Base-by-base conservation (phyloP, 2,329 filamentous ascomycete species). In the Lecanicillium sp. region DNA sequence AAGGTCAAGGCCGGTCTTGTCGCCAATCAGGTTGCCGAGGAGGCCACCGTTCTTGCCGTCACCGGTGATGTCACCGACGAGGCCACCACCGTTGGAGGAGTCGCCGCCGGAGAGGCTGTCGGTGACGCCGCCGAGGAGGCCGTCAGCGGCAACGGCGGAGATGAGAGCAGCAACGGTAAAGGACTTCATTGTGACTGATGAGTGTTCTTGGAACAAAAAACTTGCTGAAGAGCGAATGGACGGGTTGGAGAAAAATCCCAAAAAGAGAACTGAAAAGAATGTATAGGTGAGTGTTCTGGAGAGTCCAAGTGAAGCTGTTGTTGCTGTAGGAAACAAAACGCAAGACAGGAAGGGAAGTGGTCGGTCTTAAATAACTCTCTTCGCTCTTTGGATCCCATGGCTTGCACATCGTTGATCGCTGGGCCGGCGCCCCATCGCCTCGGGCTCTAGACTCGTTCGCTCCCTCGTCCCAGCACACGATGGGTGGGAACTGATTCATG, bases 131-230 rank as follows among this genome's bases (percentile, higher is more conserved):
- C 22, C 22, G 22, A 25, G 22, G 22, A 25, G 22, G 22, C 11
- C 22, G 22, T 36, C 27, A 22, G 38, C 44, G 17, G 43, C 48
- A 22, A 39, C 32, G 17, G 46, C 35, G 15, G 42, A 45, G 28
- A 36, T 37, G 15, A 46, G 34, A 22, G 44, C 47, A 36, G 45
- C 49, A 38, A 51, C 17, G 36, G 48, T 33, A 29, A 45, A 46
- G 17, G 49, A 52, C 47, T 49, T 52, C 50, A 54, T 54, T 28
- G 37, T 49, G 44, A 45, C 17, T 34, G 31, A 29, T 49, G 45
- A 14, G 17, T 29, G 8, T 46, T 44, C 36, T 25, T 38, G 37
- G 35, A 43, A 40, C 45, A 33, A 38, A 42, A 40, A 50, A 46
- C 36, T 31, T 5, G 29, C 29, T 5, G 20, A 35, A 25, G 17